Percentiles rank a stretch among this genome's conserved stretches.
These are phyloP conservation scores for Baudoinia panamericana DNA, from an alignment of 495 filamentous ascomycete genomes.

Conservation along the genomic window DNA sequence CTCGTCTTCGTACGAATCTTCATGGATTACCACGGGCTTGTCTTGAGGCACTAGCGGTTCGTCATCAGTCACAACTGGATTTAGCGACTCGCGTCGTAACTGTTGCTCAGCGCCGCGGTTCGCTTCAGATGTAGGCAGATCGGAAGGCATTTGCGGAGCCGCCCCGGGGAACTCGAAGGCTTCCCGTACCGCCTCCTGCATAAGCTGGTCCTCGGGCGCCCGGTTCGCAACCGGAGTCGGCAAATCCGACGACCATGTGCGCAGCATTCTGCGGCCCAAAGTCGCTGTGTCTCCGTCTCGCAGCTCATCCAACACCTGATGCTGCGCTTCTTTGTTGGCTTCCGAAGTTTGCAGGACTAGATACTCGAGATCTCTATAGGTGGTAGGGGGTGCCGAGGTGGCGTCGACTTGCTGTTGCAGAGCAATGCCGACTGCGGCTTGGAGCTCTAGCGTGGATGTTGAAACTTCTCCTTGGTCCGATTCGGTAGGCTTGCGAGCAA, in stretches of 20 bases:
- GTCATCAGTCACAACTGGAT: not conserved
- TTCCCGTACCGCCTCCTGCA: too few species aligned
- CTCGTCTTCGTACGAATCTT: too few species aligned
- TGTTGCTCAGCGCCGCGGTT: constrained; percentile 11
- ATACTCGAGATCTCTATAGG: not conserved
- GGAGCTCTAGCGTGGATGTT: too few species aligned
- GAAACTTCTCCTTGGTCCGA: too few species aligned
- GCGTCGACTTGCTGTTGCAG: too few species aligned
- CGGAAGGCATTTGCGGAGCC: too few species aligned
- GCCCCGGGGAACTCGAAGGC: too few species aligned
- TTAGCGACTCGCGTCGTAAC: constrained; percentile 6
- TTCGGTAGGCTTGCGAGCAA: too few species aligned
- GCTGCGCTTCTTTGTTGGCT: constrained; percentile 1
- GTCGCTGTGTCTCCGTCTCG: not conserved
- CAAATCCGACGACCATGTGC: not conserved
- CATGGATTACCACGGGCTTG: too few species aligned
- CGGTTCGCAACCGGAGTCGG: constrained; percentile 10
- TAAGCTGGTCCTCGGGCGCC: constrained; percentile 7
- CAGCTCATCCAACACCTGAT: not conserved
- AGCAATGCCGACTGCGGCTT: too few species aligned
- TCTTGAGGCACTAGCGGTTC: not conserved
- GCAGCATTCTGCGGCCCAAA: not conserved
- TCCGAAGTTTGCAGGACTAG: constrained; percentile 2
- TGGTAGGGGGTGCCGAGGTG: too few species aligned
- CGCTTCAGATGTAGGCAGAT: constrained; percentile 5